Evolutionary conservation across 176 grass and related monocot species (phyloP).

Genomic region (Aegilops umbellulata): DNA sequence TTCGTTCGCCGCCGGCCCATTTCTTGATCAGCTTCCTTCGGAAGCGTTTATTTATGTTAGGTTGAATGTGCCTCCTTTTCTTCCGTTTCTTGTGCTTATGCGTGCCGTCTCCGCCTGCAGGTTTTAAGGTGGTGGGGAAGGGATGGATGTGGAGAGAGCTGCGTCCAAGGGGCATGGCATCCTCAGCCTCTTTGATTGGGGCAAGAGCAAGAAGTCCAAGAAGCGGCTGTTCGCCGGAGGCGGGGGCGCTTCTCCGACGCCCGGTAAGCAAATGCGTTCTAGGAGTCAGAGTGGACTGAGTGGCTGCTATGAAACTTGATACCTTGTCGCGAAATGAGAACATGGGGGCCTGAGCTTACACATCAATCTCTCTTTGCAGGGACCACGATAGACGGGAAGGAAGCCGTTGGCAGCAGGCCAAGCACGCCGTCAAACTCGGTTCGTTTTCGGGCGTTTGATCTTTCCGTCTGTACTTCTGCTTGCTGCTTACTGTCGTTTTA

Average conservation of each 20-base stretch:
- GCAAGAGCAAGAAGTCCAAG: conserved; percentile 79
- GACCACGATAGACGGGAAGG: conserved; percentile 35
- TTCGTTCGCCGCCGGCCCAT: not conserved
- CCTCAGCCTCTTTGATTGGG: conserved; percentile 85
- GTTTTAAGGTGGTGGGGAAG: conserved; percentile 10
- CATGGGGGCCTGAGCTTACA: not conserved
- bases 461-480: not conserved
- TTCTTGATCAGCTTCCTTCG: conserved; percentile 11
- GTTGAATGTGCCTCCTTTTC: not conserved
- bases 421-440: conserved; percentile 51
- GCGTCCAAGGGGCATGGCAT: conserved; percentile 69
- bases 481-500: not conserved
- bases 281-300: not conserved
- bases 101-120: conserved; percentile 26
- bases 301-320: not conserved
- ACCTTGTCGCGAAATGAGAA: not conserved
- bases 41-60: conserved; percentile 24
- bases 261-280: conserved; percentile 14
- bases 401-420: conserved; percentile 25
- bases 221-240: conserved; percentile 52
- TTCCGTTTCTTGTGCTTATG: conserved; percentile 33
- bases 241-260: conserved; percentile 14
- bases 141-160: conserved; percentile 76
- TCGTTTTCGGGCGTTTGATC: not conserved
- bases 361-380: conserved; percentile 27